A percentile compares a stretch with the other conserved stretches of the same genome.
phyloP scores from a whole-genome alignment of 192 early-diverging fungal genomes.

The Cetraspora pellucida region DNA sequence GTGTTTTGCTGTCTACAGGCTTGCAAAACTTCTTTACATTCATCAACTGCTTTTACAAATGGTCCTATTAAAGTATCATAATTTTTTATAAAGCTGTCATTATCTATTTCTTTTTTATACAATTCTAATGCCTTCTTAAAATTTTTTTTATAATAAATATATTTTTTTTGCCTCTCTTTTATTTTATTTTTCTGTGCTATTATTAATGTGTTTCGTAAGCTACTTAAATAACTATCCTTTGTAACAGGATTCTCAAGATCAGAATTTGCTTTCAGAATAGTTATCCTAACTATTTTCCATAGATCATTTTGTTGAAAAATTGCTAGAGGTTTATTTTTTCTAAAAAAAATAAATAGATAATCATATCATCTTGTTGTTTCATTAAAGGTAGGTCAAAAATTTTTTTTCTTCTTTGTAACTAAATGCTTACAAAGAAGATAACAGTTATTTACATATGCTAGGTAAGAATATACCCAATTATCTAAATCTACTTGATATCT shows the following conservation, averaged over 20 bases:
- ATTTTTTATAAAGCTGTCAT: background rate
- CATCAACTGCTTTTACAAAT: background rate
- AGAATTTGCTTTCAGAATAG: background rate
- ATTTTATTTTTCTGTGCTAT: background rate
- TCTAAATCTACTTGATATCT: background rate
- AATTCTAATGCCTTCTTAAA: background rate
- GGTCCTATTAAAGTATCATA: background rate
- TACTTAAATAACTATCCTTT: background rate
- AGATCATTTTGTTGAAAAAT: slow-evolving; percentile 2
- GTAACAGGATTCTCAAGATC: too few relatives aligned
- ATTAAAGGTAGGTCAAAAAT: background rate
- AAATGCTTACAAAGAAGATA: slow-evolving; percentile 9
- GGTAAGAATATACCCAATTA: background rate
- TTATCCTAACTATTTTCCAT: background rate
- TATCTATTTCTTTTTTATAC: background rate
- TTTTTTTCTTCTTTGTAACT: background rate
- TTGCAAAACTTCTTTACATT: background rate
- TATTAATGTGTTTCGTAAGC: background rate
- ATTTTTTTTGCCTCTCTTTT: background rate
- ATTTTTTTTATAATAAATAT: background rate
- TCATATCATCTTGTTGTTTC: background rate
- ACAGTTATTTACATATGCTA: background rate
- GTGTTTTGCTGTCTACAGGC: background rate
- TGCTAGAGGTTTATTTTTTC: background rate
- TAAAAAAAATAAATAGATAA: background rate